Percentiles rank a stretch among this genome's conserved stretches.
These are phyloP conservation scores for Amaranthus cruentus DNA, from an alignment of 148 eudicot species.

Conservation along the genomic window DNA sequence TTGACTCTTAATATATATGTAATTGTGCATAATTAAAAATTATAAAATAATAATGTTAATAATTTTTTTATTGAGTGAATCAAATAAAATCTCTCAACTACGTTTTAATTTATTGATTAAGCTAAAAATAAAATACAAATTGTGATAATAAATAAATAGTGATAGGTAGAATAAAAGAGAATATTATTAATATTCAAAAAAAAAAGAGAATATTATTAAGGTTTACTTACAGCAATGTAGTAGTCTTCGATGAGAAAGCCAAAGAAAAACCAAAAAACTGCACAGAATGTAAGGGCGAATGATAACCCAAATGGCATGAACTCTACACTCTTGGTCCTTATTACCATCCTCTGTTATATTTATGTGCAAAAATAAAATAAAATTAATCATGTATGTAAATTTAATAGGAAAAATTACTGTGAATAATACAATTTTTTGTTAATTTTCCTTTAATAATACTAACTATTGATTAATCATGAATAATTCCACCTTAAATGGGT, in stretches of 20 bases:
- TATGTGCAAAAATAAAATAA: not conserved
- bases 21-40: too few species aligned
- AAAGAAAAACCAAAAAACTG: slow-evolving; percentile 81
- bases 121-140: not conserved
- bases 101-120: not conserved
- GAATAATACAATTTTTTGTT: too few species aligned
- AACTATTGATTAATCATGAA: too few species aligned
- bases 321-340: slow-evolving; percentile 68
- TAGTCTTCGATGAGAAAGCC: slow-evolving; percentile 56
- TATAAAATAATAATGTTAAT: too few species aligned
- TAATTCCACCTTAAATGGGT: too few species aligned
- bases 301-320: slow-evolving; percentile 78
- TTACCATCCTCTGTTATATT: slow-evolving; percentile 56
- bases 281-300: slow-evolving; percentile 64
- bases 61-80: too few species aligned
- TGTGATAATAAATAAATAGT: too few species aligned
- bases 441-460: too few species aligned
- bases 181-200: not conserved
- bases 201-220: not conserved
- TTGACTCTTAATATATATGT: too few species aligned
- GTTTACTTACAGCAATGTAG: slow-evolving; percentile 58
- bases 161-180: not conserved
- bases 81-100: too few species aligned
- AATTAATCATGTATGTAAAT: not conserved
- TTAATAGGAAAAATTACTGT: not conserved